These are phyloP conservation scores for Heterobasidion parviporum DNA, from an alignment of 1,284 basidiomycete genomes.

Conservation along the genomic window DNA sequence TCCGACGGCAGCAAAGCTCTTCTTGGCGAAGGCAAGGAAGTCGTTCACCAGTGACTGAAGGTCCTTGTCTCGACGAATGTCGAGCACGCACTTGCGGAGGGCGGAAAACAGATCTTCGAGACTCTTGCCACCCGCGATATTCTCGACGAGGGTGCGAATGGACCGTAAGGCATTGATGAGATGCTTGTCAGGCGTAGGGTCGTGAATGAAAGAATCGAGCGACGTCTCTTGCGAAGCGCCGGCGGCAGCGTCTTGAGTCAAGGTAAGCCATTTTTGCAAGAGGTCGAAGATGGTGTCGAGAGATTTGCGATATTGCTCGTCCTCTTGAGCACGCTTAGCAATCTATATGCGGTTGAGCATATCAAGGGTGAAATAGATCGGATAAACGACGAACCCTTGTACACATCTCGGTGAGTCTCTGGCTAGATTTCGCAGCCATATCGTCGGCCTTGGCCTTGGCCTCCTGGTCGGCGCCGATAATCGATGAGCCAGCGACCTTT, in stretches of 20 bases:
- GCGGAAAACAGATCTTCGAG: conserved; percentile 33
- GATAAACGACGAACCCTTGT: conserved; percentile 32
- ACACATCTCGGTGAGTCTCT: conserved; percentile 40
- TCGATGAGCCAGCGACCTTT: conserved; percentile 45
- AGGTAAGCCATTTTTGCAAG: conserved; percentile 46
- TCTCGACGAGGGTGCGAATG: conserved; percentile 39
- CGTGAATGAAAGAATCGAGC: conserved; percentile 46
- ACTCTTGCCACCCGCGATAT: conserved; percentile 35
- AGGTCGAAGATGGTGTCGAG: conserved; percentile 48
- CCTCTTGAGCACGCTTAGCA: conserved; percentile 51
- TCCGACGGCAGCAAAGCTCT: conserved; percentile 37
- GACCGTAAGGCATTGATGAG: conserved; percentile 38
- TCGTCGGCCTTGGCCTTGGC: conserved; percentile 34
- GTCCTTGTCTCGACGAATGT: conserved; percentile 38
- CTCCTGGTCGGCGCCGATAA: conserved; percentile 44
- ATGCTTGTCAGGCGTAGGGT: conserved; percentile 49
- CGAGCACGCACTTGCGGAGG: conserved; percentile 30
- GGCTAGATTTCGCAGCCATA: conserved; percentile 29
- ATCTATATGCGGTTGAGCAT: conserved; percentile 29
- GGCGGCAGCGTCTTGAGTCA: conserved; percentile 39
- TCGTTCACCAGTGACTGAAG: conserved; percentile 42
- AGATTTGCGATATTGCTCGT: conserved; percentile 45
- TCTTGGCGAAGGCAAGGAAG: conserved; percentile 35
- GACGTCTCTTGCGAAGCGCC: conserved; percentile 30
- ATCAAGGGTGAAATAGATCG: background rate